Evolutionary conservation across 805 yeast species (phyloP), one percentile per base, ranked within the genome.

Genomic region (Schwanniomyces polymorphus): DNA sequence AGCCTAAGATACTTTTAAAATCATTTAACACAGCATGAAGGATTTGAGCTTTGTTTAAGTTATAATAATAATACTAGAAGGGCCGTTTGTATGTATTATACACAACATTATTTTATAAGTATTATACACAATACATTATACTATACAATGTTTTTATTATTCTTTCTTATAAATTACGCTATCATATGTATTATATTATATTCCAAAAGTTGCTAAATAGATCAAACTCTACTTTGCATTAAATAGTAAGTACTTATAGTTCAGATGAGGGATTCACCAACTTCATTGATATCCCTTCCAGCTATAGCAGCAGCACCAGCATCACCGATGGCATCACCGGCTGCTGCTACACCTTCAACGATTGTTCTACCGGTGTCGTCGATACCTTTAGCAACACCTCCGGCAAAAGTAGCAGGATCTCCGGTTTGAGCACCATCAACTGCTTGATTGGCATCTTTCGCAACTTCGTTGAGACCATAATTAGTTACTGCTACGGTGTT

Each of bases 1-100:
- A 52, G 23, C 48, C 51, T 4, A 55, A 54, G 23, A 57, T 57
- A 34, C 53, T 52, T 37, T 51, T 64, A 18, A 64, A 63, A 51
- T 63, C 67, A 7, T 64, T 64, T 52, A 60, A 64, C 21, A 3
- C 18, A 16, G 5, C 16, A n/a, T 12, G 17, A 12, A n/a, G 18
- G 38, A n/a, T n/a, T n/a, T n/a, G n/a, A n/a, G n/a, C n/a, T 34
- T 16, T 8, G 23, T 17, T 11, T 35, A 35, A 38, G 29, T 38
- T 17, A 14, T n/a, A 25, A 38, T 25, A 14, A 14, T 37, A 7
- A 21, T n/a, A n/a, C n/a, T n/a, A n/a, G n/a, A n/a, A n/a, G n/a
- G n/a, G n/a, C n/a, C n/a, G n/a, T n/a, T n/a, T n/a, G n/a, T n/a
- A n/a, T n/a, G n/a, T n/a, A n/a, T n/a, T n/a, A n/a, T n/a, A n/a